These are phyloP conservation scores for Diplotaxis tenuifolia DNA, from an alignment of 345 rosid species.

Conservation along the genomic window DNA sequence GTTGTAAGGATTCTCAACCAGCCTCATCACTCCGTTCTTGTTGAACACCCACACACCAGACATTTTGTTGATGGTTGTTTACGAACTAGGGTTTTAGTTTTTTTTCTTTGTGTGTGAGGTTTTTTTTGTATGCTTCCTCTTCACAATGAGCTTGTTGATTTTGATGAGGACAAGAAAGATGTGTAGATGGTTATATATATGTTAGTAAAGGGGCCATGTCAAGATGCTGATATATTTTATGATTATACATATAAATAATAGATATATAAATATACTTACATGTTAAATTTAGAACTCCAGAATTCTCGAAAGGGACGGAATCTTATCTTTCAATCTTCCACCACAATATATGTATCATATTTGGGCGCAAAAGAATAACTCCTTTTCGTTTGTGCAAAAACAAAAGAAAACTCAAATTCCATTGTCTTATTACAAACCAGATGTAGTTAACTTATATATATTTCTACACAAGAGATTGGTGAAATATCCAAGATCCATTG, in stretches of 20 bases:
- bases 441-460: not conserved
- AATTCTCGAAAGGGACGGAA: constrained; percentile 33
- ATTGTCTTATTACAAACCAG: constrained; percentile 16
- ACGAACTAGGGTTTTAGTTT: constrained; percentile 18
- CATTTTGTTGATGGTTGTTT: constrained; percentile 42
- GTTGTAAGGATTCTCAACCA: constrained; percentile 54
- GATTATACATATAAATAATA: not conserved
- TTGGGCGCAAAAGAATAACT: constrained; percentile 15
- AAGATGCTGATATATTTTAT: constrained; percentile 21
- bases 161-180: constrained; percentile 31
- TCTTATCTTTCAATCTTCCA: constrained; percentile 33
- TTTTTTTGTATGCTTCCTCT: constrained; percentile 2
- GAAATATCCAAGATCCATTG: not conserved
- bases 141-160: constrained; percentile 11
- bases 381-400: not conserved
- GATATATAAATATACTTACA: not conserved
- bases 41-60: constrained; percentile 80
- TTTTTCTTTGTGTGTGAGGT: not conserved
- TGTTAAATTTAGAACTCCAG: constrained; percentile 9
- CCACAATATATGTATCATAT: constrained; percentile 15
- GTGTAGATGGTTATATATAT: constrained; percentile 29
- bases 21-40: constrained; percentile 66
- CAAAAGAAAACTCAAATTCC: constrained; percentile 1
- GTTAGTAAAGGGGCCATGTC: not conserved
- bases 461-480: not conserved